phyloP scores from a whole-genome alignment of 1,284 basidiomycete genomes.

The Malassezia pachydermatis region DNA sequence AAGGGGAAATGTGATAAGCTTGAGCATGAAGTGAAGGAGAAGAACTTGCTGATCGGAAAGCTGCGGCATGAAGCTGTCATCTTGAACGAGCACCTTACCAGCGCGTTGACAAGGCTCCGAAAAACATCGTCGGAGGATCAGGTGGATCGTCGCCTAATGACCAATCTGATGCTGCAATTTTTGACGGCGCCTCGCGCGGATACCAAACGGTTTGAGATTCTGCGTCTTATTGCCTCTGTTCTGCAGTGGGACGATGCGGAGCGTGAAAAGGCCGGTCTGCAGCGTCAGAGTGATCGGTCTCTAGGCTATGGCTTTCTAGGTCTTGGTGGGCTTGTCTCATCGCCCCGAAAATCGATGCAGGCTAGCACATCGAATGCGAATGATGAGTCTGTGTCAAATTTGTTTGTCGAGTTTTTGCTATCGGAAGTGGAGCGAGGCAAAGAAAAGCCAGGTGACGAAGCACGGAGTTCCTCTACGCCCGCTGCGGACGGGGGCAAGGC shows the following conservation, averaged over 20 bases:
- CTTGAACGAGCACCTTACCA: slow-evolving; percentile 92
- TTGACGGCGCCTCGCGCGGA: slow-evolving; percentile 80
- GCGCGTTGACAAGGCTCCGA: slow-evolving; percentile 82
- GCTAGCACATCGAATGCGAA: not conserved
- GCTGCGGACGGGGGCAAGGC: not conserved
- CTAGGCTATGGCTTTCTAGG: slow-evolving; percentile 5
- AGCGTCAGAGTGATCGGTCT: slow-evolving; percentile 39
- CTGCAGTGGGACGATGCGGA: slow-evolving; percentile 82
- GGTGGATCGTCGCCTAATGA: slow-evolving; percentile 82
- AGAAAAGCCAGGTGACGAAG: not conserved
- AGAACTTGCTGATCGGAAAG: slow-evolving; percentile 53
- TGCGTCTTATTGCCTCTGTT: slow-evolving; percentile 74
- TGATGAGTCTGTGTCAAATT: slow-evolving; percentile 35
- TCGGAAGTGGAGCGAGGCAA: slow-evolving; percentile 35
- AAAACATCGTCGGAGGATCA: slow-evolving; percentile 74
- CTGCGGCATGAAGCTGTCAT: slow-evolving; percentile 48
- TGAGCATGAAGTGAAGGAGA: slow-evolving; percentile 86
- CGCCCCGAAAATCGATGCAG: not conserved
- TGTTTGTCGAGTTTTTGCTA: slow-evolving; percentile 45
- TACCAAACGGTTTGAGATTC: slow-evolving; percentile 91
- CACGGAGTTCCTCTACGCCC: not conserved
- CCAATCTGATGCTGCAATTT: slow-evolving; percentile 87
- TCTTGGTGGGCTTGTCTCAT: not conserved
- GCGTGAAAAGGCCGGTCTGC: slow-evolving; percentile 78
- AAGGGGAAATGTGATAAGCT: slow-evolving; percentile 60